Evolutionary conservation across 495 filamentous ascomycete genomes (phyloP), one percentile per base, ranked within the genome.

Genomic region (Trichoderma gamsii): DNA sequence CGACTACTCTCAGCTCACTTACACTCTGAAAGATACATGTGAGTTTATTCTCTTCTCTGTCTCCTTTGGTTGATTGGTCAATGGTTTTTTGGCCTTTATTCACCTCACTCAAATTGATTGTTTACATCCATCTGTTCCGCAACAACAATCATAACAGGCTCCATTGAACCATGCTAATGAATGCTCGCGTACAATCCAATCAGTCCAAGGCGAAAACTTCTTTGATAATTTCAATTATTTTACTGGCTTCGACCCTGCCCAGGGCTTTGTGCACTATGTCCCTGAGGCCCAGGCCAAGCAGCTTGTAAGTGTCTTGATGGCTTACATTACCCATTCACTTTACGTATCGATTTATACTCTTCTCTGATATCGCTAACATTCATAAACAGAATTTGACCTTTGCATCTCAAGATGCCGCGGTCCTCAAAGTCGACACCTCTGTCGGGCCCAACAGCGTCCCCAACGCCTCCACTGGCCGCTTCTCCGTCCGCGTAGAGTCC

Each of bases 161-260:
- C 44, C 6, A 21, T 21, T 51, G 29, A 7, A 38, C 25, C 56
- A 32, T 61, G 56, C 56, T 61, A 32, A 61, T 25, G 9, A 29
- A n/a, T 56, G 21, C 21, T 25, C 5, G 18, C n/a, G 51, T 7
- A 2, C 21, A 56, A 16, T 2, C 6, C 13, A 4, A 46, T 46
- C 18, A 84, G 77, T 82, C 69, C 66, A 73, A 61, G 76, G 79
- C 66, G 72, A 74, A 27, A 70, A 77, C 5, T 88, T 88, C 73
- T 87, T 87, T 73, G 79, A 84, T 72, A 83, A 83, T 64, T 87
- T 88, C 76, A 73, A 79, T 69, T 79, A 78, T 69, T 77, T 69
- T 68, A 59, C 27, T 41, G 73, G 71, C n/a, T 76, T 70, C 43
- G 76, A 79, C 64, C 76, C 74, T 21, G 73, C 78, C n/a, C 41